Conservation (phyloP, 2,329 filamentous ascomycete genomes). For the Teratosphaeria viscida region DNA sequence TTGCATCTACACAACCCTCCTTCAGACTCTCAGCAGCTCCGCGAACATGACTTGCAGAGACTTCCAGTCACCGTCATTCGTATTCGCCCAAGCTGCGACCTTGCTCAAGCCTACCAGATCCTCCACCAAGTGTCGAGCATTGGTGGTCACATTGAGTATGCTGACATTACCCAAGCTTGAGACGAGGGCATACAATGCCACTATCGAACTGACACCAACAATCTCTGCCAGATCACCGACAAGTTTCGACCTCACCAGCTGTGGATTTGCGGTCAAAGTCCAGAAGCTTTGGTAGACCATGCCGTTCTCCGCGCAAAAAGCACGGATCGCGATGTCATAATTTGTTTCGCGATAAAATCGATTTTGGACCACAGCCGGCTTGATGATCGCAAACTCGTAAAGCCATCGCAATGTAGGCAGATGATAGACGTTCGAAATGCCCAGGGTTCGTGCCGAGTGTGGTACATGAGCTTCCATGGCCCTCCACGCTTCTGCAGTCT, state of each 20-base stretch:
- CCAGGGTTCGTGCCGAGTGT: conserved; percentile 52
- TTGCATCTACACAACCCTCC: background rate
- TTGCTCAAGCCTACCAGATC: conserved; percentile 1
- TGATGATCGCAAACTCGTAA: conserved; percentile 36
- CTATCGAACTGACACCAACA: conserved; percentile 32
- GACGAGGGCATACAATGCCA: conserved; percentile 48
- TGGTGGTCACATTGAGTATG: conserved; percentile 45
- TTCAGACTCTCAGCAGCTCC: conserved; percentile 1
- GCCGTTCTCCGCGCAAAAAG: conserved; percentile 41
- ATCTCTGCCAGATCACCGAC: conserved; percentile 42
- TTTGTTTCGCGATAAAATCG: conserved; percentile 52
- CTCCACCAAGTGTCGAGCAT: conserved; percentile 36
- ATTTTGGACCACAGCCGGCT: conserved; percentile 62
- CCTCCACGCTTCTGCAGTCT: conserved; percentile 56
- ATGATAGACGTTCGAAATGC: conserved; percentile 61
- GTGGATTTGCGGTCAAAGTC: conserved; percentile 50
- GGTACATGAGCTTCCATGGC: conserved; percentile 58
- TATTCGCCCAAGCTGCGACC: background rate
- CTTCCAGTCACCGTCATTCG: background rate
- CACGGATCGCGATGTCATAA: conserved; percentile 52
- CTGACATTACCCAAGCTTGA: conserved; percentile 40
- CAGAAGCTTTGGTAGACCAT: conserved; percentile 52
- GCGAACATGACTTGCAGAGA: background rate
- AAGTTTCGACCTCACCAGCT: conserved; percentile 36
- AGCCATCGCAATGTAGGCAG: conserved; percentile 47